phyloP scores from a whole-genome alignment of 352 stramenopile species.

The Phytopythium mirpurense region DNA sequence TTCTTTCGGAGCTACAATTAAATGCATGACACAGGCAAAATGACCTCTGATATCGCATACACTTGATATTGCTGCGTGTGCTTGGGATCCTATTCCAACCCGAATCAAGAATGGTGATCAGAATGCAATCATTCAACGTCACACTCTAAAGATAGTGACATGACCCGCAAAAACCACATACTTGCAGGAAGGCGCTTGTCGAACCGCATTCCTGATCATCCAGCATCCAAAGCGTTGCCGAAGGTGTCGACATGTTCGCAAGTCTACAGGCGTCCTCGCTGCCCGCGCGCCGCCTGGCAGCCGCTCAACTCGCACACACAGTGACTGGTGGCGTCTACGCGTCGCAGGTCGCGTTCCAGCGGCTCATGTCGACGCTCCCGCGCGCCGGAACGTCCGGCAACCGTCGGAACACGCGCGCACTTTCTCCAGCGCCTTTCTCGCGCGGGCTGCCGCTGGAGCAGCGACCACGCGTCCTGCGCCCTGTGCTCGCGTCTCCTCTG shows the following conservation, averaged over 20 bases:
- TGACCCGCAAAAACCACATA: too few species aligned
- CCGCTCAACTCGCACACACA: not conserved
- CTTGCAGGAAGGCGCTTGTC: too few species aligned
- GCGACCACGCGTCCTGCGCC: not conserved
- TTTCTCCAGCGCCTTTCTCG: not conserved
- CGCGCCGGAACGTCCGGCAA: not conserved
- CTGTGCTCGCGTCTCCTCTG: not conserved
- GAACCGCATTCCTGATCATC: not conserved
- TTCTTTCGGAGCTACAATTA: too few species aligned
- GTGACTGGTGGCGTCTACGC: not conserved
- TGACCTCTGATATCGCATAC: not conserved
- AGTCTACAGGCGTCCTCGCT: not conserved
- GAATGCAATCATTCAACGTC: not conserved
- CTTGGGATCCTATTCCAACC: too few species aligned
- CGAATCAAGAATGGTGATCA: not conserved
- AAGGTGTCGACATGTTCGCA: constrained; percentile 1
- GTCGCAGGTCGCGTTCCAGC: not conserved
- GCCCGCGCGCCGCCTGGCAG: not conserved
- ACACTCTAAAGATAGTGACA: not conserved
- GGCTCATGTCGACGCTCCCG: not conserved
- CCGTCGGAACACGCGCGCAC: not conserved
- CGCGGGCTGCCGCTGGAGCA: not conserved
- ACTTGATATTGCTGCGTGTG: too few species aligned
- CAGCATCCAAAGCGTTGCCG: not conserved
- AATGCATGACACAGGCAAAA: too few species aligned